Conservation (phyloP, 1,284 basidiomycete species). For the Pyrrhoderma lamaoense region DNA sequence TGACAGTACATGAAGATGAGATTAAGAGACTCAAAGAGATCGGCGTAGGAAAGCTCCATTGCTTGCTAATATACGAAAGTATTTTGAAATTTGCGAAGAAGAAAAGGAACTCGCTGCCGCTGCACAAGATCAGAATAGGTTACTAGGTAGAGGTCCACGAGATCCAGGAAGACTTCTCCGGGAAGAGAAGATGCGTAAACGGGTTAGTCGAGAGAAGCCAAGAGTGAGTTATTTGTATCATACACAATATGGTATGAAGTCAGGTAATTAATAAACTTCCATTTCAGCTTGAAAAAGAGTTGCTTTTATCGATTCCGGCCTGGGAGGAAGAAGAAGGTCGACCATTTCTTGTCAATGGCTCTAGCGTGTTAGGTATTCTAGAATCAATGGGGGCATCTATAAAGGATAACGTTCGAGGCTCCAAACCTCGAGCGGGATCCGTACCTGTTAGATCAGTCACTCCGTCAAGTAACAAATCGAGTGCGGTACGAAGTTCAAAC, state of each 20-base stretch:
- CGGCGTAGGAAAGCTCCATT: constrained; percentile 70
- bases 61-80: constrained; percentile 75
- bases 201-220: constrained; percentile 92
- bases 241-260: too few species aligned
- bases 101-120: constrained; percentile 81
- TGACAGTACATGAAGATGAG: constrained; percentile 85
- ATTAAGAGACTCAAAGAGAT: constrained; percentile 73
- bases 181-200: constrained; percentile 97
- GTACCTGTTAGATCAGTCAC: constrained; percentile 56
- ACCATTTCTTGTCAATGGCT: constrained; percentile 82
- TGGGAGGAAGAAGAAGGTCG: constrained; percentile 83
- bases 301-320: constrained; percentile 69
- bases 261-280: too few species aligned
- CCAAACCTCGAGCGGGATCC: constrained; percentile 38
- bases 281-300: constrained; percentile 90
- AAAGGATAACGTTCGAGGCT: constrained; percentile 67
- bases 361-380: constrained; percentile 73
- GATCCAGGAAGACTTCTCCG: constrained; percentile 75
- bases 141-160: constrained; percentile 71
- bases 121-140: constrained; percentile 69
- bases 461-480: constrained; percentile 25
- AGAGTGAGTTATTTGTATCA: constrained; percentile 52
- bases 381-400: constrained; percentile 59
- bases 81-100: constrained; percentile 88
- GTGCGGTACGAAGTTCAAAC: constrained; percentile 20